Conservation (phyloP, 768 basidiomycete species). For the Glaciozyma antarctica region DNA sequence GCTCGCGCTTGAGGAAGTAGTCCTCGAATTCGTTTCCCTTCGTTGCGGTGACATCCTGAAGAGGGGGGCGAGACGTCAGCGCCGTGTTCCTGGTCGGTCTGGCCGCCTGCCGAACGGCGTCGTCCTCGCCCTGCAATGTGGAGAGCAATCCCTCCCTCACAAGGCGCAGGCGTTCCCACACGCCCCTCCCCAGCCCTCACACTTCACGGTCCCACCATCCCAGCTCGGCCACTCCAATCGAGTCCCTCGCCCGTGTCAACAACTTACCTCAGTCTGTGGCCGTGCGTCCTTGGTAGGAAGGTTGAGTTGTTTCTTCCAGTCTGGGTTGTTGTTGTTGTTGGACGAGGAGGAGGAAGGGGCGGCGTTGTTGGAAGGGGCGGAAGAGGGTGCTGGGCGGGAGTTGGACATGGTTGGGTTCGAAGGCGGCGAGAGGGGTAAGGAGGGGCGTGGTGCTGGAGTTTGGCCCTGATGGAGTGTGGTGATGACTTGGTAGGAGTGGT, state of each 20-base stretch:
- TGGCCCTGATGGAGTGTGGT: too few species aligned
- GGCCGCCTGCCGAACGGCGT: not conserved
- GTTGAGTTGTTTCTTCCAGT: conserved; percentile 35
- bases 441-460: too few species aligned
- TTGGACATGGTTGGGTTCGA: not conserved
- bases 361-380: not conserved
- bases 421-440: not conserved
- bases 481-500: too few species aligned
- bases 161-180: too few species aligned
- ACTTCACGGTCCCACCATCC: not conserved
- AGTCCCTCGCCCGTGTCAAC: not conserved
- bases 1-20: conserved; percentile 47
- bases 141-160: too few species aligned
- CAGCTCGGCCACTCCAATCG: not conserved
- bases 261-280: conserved; percentile 73
- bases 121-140: not conserved
- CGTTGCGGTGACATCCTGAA: conserved; percentile 75
- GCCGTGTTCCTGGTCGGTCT: not conserved
- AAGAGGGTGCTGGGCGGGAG: not conserved
- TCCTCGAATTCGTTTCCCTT: conserved; percentile 90
- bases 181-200: not conserved
- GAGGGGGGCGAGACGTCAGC: not conserved
- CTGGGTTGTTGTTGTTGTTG: not conserved
- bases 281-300: conserved; percentile 52
- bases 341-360: not conserved